These are phyloP conservation scores for Phytophthora tubulina DNA, from an alignment of 352 stramenopile genomes.

Conservation along the genomic window DNA sequence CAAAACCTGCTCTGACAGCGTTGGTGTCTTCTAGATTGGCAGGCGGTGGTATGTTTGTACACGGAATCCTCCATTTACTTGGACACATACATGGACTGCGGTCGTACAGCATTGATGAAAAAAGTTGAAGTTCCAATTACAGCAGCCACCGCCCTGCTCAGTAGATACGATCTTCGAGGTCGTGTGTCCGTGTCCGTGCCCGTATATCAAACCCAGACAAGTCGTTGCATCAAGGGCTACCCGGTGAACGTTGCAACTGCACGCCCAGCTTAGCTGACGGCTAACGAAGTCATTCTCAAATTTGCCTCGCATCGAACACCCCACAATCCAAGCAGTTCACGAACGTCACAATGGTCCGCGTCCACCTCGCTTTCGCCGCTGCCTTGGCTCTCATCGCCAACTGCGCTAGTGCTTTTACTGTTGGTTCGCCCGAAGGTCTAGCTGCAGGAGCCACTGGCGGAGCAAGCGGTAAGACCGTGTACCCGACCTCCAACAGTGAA, in stretches of 20 bases:
- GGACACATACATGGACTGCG: too few species aligned
- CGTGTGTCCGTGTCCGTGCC: neutral
- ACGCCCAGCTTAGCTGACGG: neutral
- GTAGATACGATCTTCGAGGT: neutral
- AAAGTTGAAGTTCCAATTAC: constrained; percentile 1
- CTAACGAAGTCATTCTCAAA: constrained; percentile 26
- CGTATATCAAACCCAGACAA: too few species aligned
- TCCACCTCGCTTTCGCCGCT: constrained; percentile 18
- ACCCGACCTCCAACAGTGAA: constrained; percentile 38
- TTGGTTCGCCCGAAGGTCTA: constrained; percentile 33
- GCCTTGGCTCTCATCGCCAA: constrained; percentile 16
- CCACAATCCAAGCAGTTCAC: neutral
- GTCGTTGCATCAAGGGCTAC: neutral
- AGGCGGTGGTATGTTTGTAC: too few species aligned
- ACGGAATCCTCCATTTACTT: neutral
- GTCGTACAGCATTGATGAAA: too few species aligned
- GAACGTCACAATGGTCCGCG: constrained; percentile 11
- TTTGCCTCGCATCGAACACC: constrained; percentile 25
- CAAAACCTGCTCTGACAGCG: too few species aligned
- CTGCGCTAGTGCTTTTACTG: constrained; percentile 20
- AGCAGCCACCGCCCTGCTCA: neutral
- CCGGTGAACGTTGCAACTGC: neutral
- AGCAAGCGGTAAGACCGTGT: constrained; percentile 33
- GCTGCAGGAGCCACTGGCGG: constrained; percentile 44
- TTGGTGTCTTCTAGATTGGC: neutral